Evolutionary conservation across 352 stramenopile species (phyloP), one percentile per base, ranked within the genome.

Genomic region (Peronospora tabacina): DNA sequence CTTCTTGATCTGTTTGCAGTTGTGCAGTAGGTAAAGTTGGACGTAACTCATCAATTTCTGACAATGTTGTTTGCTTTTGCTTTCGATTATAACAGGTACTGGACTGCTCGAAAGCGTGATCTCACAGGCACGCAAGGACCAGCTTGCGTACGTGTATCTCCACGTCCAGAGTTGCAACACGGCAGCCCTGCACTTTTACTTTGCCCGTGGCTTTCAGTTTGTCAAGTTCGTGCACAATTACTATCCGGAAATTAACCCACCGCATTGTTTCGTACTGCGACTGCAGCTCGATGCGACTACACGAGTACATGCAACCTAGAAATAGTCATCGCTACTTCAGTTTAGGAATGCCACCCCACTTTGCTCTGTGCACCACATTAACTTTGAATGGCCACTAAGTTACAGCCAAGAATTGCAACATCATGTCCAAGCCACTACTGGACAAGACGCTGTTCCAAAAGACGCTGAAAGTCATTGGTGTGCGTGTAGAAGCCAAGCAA

Each of bases 121-220:
- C 19, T 20, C 42, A 2, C 58, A 77, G 29, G 69, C 68, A 8
- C 20, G 40, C 9, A 44, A 56, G 16, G 60, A 76, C 38, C 40
- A 52, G n/a, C 59, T 85, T n/a, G 58, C 65, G 22, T 68, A 85
- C 38, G 70, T 88, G 34, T 88, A 87, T 61, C 61, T 98, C 33
- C 90, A 98, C 63, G 90, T 97, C 7, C 93, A 97, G 68, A 95
- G 86, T 22, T 89, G 61, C 42, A 98, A 98, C 63, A 52, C 66
- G 0, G 85, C 80, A 40, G 94, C 91, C 2, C 86, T 96, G 16
- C 60, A 71, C 5, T 98, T 98, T 72, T 98, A 98, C 57, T 61
- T 49, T 0, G 46, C 67, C 19, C 76, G 81, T 47, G 88, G 81
- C 17, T 98, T 98, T 64, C 58, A 83, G 49, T 75, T 93, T 41